phyloP scores from a whole-genome alignment of 2,329 filamentous ascomycete species.

The Calcarisporium arbuscula region DNA sequence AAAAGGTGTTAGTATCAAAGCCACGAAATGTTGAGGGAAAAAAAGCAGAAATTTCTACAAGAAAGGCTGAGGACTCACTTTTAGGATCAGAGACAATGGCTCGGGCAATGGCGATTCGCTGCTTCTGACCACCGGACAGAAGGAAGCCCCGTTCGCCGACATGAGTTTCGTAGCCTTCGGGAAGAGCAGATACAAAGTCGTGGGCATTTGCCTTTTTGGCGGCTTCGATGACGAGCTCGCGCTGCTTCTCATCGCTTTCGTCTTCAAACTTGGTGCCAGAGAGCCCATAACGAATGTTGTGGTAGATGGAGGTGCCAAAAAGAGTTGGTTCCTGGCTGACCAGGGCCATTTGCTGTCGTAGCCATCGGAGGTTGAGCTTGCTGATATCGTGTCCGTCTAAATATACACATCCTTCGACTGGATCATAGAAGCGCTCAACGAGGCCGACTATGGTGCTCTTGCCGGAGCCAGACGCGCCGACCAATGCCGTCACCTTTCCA shows the following conservation, averaged over 20 bases:
- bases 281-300: conserved; percentile 86
- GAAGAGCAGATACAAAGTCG: conserved; percentile 76
- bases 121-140: conserved; percentile 91
- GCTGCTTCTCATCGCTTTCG: conserved; percentile 60
- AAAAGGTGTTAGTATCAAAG: conserved; percentile 8
- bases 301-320: conserved; percentile 81
- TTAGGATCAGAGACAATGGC: conserved; percentile 88
- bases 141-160: conserved; percentile 94
- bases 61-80: conserved; percentile 32
- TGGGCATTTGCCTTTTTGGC: conserved; percentile 91
- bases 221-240: conserved; percentile 68
- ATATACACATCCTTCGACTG: conserved; percentile 70
- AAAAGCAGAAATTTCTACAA: neutral
- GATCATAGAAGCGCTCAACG: conserved; percentile 90
- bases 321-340: conserved; percentile 91
- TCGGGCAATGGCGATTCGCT: conserved; percentile 89
- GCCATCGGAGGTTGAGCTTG: conserved; percentile 79
- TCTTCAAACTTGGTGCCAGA: conserved; percentile 74
- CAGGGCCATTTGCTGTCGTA: conserved; percentile 84
- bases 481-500: conserved; percentile 86
- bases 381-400: conserved; percentile 80
- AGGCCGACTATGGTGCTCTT: conserved; percentile 93
- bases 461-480: conserved; percentile 88
- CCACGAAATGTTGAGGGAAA: neutral
- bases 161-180: conserved; percentile 86